Conservation (phyloP, 352 stramenopile genomes). For the Achlya hypogyna region DNA sequence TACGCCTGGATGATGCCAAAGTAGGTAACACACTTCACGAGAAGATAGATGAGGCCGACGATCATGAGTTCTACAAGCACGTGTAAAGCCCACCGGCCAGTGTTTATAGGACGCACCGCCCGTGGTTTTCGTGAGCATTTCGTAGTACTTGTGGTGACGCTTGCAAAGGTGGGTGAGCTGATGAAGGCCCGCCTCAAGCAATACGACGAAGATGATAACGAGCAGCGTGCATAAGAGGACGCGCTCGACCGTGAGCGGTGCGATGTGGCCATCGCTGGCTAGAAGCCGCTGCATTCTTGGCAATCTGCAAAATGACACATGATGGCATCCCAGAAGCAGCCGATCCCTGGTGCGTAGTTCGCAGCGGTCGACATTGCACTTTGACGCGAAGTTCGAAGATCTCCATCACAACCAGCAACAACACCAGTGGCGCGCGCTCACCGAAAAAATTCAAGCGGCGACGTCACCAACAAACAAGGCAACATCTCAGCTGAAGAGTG, state of each 20-base stretch:
- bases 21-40: background rate
- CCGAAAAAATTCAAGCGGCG: no score
- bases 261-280: background rate
- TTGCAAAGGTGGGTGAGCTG: background rate
- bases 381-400: no score
- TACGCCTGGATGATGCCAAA: background rate
- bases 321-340: no score
- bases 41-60: constrained; percentile 14
- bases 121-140: constrained; percentile 15
- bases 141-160: constrained; percentile 7
- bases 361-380: no score
- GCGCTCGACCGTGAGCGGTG: background rate
- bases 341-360: no score
- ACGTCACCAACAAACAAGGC: no score
- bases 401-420: no score
- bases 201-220: constrained; percentile 6
- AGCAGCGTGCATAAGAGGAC: background rate
- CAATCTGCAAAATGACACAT: background rate
- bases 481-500: no score
- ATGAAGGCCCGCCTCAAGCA: background rate
- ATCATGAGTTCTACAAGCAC: constrained; percentile 16
- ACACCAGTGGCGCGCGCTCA: no score
- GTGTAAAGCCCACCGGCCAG: no score
- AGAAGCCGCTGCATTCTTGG: background rate
- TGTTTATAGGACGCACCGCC: background rate